Percentiles rank a stretch among this genome's conserved stretches.
phyloP scores from a whole-genome alignment of 495 filamentous ascomycete species.

The Pyronema omphalodes region DNA sequence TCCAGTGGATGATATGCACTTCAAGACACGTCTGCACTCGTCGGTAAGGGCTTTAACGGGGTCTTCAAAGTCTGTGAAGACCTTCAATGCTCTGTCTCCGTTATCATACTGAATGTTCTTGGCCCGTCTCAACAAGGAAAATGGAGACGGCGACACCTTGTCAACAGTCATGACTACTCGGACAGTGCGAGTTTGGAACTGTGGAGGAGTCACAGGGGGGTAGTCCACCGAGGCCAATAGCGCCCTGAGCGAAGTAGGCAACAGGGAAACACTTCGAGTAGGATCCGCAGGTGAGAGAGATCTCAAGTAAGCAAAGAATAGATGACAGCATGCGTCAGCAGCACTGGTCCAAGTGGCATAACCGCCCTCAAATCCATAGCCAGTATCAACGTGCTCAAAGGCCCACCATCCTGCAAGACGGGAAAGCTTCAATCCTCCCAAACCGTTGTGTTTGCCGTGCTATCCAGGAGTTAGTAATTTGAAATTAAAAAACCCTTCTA shows the following conservation, averaged over 20 bases:
- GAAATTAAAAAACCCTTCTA: background rate
- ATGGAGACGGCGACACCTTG: conserved; percentile 84
- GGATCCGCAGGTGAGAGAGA: conserved; percentile 62
- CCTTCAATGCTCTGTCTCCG: conserved; percentile 60
- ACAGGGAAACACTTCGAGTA: conserved; percentile 47
- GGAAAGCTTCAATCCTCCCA: conserved; percentile 85
- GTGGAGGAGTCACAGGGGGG: conserved; percentile 59
- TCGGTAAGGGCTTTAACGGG: conserved; percentile 75
- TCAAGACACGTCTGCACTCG: conserved; percentile 79
- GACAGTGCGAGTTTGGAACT: conserved; percentile 63
- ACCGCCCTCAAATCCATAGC: conserved; percentile 86
- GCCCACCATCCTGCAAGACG: conserved; percentile 98
- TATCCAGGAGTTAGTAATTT: conserved; percentile 32
- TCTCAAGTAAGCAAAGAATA: conserved; percentile 94
- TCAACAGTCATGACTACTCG: conserved; percentile 96
- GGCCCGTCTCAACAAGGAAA: conserved; percentile 72
- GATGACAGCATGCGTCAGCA: conserved; percentile 84
- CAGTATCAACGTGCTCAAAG: conserved; percentile 70
- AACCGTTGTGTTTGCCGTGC: conserved; percentile 81
- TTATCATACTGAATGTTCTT: conserved; percentile 92
- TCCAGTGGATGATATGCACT: conserved; percentile 71
- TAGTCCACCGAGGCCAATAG: conserved; percentile 88
- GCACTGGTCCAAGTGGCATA: conserved; percentile 78
- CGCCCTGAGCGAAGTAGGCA: conserved; percentile 79
- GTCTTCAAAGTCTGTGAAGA: conserved; percentile 77